These are phyloP conservation scores for Lenwebbia sp. DNA, from an alignment of 345 rosid genomes.

Conservation along the genomic window DNA sequence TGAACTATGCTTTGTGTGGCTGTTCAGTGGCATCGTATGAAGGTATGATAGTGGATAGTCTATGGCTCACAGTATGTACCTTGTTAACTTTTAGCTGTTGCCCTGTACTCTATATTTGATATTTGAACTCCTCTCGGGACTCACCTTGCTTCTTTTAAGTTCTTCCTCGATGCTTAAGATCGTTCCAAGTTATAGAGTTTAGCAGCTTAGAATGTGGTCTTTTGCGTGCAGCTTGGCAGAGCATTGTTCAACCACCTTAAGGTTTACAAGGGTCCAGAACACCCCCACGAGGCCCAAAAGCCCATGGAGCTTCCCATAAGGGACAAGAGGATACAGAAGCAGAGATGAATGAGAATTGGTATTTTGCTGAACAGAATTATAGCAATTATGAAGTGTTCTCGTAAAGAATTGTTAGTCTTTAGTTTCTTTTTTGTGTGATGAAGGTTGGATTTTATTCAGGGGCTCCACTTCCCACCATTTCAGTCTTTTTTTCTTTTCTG, in stretches of 20 bases:
- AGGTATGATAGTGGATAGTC: neutral
- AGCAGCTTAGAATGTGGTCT: neutral
- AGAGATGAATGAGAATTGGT: slow-evolving; percentile 9
- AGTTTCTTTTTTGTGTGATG: neutral
- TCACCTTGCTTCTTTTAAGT: neutral
- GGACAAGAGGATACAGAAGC: slow-evolving; percentile 79
- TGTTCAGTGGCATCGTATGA: neutral
- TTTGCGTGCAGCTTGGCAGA: slow-evolving; percentile 75
- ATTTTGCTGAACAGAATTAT: neutral
- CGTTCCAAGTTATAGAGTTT: neutral
- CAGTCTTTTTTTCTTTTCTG: neutral
- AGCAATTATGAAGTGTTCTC: neutral
- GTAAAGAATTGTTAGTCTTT: neutral
- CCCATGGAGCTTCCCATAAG: slow-evolving; percentile 76
- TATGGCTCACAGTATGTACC: neutral
- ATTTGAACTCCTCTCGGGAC: neutral
- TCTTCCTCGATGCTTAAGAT: neutral
- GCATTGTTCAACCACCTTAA: slow-evolving; percentile 85
- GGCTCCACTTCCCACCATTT: neutral
- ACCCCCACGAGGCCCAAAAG: slow-evolving; percentile 89
- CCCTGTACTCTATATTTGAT: neutral
- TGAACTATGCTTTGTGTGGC: neutral
- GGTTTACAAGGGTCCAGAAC: slow-evolving; percentile 89
- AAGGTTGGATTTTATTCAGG: neutral
- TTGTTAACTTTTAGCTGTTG: neutral